Percentiles rank a stretch among this genome's conserved stretches.
These are phyloP conservation scores for Micractinium sp. DNA, from an alignment of 139 green algal genomes.

Conservation along the genomic window DNA sequence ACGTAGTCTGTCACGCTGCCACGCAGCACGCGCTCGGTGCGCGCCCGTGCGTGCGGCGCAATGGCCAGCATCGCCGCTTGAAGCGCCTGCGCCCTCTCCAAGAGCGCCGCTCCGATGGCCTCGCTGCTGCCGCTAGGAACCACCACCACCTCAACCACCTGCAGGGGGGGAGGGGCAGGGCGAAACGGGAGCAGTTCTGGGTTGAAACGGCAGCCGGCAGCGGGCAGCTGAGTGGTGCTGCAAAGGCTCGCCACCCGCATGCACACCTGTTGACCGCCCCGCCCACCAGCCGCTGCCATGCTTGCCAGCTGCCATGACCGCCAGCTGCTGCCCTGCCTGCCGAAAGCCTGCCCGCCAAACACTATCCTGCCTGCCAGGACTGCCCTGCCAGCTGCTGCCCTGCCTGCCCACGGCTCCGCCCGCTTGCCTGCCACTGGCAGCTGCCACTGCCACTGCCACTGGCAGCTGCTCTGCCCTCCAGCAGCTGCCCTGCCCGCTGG, in stretches of 20 bases:
- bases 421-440: neutral
- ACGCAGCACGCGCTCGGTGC: neutral
- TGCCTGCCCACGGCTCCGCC: neutral
- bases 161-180: neutral
- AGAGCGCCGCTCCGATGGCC: neutral
- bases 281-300: neutral
- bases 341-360: too few relatives aligned
- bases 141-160: neutral
- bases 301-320: neutral
- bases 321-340: neutral
- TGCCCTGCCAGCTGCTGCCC: neutral
- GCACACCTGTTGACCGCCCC: neutral
- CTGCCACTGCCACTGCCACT: too few relatives aligned
- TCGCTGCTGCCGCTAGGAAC: neutral
- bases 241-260: too few relatives aligned
- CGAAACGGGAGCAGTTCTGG: neutral
- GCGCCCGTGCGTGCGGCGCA: neutral
- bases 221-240: neutral
- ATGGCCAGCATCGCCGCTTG: neutral
- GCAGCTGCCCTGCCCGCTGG: neutral
- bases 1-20: conserved; percentile 16
- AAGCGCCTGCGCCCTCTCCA: neutral
- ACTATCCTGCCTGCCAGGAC: neutral
- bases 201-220: neutral
- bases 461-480: neutral